Base-by-base conservation (phyloP, 148 eudicot species). In the Limonium bicolor region DNA sequence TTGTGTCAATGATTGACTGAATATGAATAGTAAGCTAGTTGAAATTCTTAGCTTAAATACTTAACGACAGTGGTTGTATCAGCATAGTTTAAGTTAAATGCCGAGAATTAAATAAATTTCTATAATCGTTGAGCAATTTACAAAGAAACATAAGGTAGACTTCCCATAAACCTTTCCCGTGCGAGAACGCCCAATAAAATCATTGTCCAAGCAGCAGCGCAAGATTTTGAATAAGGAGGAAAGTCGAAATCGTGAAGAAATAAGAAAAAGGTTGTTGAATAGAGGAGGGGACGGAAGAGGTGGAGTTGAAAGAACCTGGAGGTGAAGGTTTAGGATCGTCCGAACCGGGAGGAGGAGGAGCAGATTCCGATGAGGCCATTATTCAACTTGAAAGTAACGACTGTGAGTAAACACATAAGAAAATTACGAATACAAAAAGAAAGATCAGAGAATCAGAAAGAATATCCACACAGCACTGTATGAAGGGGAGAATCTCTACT, bases 281-380 rank as follows among this genome's bases (percentile, higher is more conserved):
- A 6, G 17, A 35, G 17, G 5, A n/a, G 38, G 17, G 17, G 17
- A 3, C 38, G 5, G 38, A 35, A 35, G 13, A 13, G 7, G 17
- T n/a, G 18, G 17, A 19, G 17, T 15, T n/a, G 5, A 30, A 13
- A 30, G 34, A 9, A 35, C 38, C 38, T 35, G 13, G 38, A 4
- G 17, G 17, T 6, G 38, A 19, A n/a, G 18, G 38, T 7, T 35
- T 35, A 1, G 7, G 17, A 12, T 35, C 38, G 17, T 19, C 38
- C 7, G 38, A 35, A 35, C 4, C 17, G 4, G 38, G 38, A 34
- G 38, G 38, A 10, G 38, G 38, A 10, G 38, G 38, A 15, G 13
- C 38, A 15, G 38, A 35, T 19, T n/a, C n/a, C n/a, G n/a, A n/a
- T n/a, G 38, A 35, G 17, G 38, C 38, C 38, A 35, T 35, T 35